These are phyloP conservation scores for Physcia stellaris DNA, from an alignment of 495 filamentous ascomycete genomes.

Conservation along the genomic window DNA sequence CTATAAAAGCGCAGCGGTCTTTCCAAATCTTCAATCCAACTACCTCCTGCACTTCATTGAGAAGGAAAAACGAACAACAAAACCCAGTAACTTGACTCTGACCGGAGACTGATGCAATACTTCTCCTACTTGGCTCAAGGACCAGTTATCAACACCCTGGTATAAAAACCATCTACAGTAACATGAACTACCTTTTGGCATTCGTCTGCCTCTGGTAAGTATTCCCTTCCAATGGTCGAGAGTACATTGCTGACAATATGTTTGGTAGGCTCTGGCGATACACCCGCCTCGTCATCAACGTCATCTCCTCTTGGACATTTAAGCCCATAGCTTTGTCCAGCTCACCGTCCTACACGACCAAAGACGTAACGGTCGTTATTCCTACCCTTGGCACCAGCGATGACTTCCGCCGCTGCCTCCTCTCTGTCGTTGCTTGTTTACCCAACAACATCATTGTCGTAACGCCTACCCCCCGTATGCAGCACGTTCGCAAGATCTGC, in stretches of 20 bases:
- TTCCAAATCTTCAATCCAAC: too few species aligned
- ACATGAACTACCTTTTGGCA: neutral
- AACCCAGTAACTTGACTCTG: too few species aligned
- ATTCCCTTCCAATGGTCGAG: too few species aligned
- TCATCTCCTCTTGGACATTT: slow-evolving; percentile 1
- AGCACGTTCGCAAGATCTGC: neutral
- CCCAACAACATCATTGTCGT: neutral
- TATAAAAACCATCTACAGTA: neutral
- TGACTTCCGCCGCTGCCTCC: slow-evolving; percentile 1
- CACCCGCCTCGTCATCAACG: slow-evolving; percentile 4
- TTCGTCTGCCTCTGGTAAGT: neutral
- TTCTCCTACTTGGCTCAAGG: too few species aligned
- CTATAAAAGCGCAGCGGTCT: too few species aligned
- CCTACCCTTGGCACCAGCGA: neutral
- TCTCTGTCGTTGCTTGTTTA: neutral
- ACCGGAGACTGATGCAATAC: too few species aligned
- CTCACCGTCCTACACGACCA: neutral
- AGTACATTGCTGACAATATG: too few species aligned
- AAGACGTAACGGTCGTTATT: slow-evolving; percentile 5
- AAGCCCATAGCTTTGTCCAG: neutral
- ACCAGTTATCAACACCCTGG: too few species aligned
- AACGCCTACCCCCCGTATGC: slow-evolving; percentile 1
- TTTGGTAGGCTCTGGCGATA: slow-evolving; percentile 6
- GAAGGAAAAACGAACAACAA: too few species aligned
- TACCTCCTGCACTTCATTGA: too few species aligned